Conservation (phyloP, 768 basidiomycete genomes). For the Serendipita sp. region DNA sequence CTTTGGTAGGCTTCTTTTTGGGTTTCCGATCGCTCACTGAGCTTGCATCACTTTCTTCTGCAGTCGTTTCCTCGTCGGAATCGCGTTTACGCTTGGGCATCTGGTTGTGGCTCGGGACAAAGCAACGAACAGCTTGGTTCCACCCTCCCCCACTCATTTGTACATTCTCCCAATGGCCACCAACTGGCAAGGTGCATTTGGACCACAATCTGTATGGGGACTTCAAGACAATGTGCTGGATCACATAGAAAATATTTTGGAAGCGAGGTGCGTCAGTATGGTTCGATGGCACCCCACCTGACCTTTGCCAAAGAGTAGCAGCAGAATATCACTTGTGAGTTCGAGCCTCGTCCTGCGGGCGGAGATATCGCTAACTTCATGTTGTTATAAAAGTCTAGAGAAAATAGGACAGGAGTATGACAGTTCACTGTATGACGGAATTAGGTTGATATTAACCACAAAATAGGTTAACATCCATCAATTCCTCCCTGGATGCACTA, state of each 20-base stretch:
- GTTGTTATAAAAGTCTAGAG: neutral
- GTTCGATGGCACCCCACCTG: neutral
- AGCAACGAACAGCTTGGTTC: neutral
- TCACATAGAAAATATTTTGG: neutral
- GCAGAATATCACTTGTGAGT: conserved; percentile 1
- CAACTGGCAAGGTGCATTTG: neutral
- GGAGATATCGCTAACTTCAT: neutral
- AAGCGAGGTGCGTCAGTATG: neutral
- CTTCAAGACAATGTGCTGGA: conserved; percentile 3
- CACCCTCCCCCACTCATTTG: neutral
- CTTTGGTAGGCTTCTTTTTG: neutral
- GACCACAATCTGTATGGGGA: neutral
- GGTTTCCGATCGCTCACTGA: neutral
- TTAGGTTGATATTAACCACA: neutral
- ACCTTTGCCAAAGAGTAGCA: neutral
- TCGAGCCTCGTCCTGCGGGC: too few relatives aligned
- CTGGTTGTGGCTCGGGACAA: neutral
- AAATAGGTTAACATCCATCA: neutral
- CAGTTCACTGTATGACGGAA: neutral
- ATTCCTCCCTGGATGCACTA: neutral
- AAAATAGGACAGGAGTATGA: neutral
- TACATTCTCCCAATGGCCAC: neutral
- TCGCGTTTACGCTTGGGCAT: conserved; percentile 5
- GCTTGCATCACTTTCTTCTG: neutral
- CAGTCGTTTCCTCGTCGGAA: neutral